A percentile compares a stretch with the other conserved stretches of the same genome.
phyloP scores from a whole-genome alignment of 306 rosid genomes.

The Corylus avellana region DNA sequence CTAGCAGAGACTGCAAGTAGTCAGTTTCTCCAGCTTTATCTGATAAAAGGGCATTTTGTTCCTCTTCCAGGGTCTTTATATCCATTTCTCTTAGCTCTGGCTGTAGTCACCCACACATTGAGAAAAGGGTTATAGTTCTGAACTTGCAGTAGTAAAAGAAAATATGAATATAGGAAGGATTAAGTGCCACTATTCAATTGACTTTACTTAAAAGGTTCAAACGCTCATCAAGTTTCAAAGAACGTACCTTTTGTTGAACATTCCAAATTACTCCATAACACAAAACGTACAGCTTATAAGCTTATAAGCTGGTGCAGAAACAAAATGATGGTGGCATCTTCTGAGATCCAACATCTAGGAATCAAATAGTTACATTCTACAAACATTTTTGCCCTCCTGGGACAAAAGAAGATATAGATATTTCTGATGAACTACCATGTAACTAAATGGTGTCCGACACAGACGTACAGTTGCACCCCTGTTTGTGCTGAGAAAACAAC shows the following conservation, averaged over 20 bases:
- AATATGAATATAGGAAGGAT: background rate
- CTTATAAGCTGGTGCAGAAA: background rate
- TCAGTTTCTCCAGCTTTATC: constrained; percentile 75
- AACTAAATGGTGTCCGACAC: background rate
- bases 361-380: background rate
- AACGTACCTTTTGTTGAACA: background rate
- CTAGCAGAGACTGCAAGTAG: constrained; percentile 65
- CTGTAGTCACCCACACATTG: constrained; percentile 45
- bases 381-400: background rate
- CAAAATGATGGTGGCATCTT: background rate
- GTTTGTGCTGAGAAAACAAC: constrained; percentile 27
- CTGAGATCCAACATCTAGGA: background rate
- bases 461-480: too few relatives aligned
- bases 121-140: constrained; percentile 20
- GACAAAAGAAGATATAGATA: background rate
- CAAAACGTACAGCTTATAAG: background rate
- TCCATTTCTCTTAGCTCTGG: constrained; percentile 64
- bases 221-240: background rate
- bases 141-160: background rate
- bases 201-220: background rate
- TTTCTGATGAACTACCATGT: background rate
- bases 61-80: constrained; percentile 64
- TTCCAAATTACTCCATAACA: background rate
- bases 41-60: constrained; percentile 57
- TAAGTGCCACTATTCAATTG: background rate